Conservation (phyloP, 352 stramenopile species). For the Thraustotheca clavata region DNA sequence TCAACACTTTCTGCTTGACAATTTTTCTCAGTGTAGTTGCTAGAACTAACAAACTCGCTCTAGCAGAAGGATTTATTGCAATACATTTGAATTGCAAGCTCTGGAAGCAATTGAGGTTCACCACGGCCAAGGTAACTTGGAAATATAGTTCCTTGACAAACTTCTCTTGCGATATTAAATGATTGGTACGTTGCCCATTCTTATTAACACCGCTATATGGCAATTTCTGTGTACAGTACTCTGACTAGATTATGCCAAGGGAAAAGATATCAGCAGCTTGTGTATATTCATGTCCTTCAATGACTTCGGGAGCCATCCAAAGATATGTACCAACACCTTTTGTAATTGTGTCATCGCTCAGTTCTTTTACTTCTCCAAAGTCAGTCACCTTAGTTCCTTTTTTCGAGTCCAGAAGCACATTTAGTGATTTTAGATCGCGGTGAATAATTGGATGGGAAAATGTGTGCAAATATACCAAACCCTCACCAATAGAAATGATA, state of each 20-base stretch:
- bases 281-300: not conserved
- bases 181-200: too few species aligned
- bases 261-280: slow-evolving; percentile 11
- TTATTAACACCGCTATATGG: slow-evolving; percentile 17
- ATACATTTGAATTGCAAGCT: too few species aligned
- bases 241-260: slow-evolving; percentile 8
- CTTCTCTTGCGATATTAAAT: too few species aligned
- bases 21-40: too few species aligned
- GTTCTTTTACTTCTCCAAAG: slow-evolving; percentile 6
- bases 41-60: too few species aligned
- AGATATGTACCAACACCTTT: slow-evolving; percentile 12
- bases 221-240: not conserved
- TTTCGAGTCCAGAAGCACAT: slow-evolving; percentile 4
- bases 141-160: too few species aligned
- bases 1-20: too few species aligned
- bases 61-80: too few species aligned
- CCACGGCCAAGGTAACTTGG: too few species aligned
- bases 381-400: slow-evolving; percentile 12
- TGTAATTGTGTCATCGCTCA: slow-evolving; percentile 4
- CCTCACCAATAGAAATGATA: not conserved
- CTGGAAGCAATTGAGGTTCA: too few species aligned
- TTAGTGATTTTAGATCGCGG: slow-evolving; percentile 11
- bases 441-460: not conserved
- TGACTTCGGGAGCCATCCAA: slow-evolving; percentile 13
- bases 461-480: slow-evolving; percentile 2